Evolutionary conservation across 345 rosid genomes (phyloP), one percentile per base, ranked within the genome.

Genomic region (Eucalyptus cloeziana): DNA sequence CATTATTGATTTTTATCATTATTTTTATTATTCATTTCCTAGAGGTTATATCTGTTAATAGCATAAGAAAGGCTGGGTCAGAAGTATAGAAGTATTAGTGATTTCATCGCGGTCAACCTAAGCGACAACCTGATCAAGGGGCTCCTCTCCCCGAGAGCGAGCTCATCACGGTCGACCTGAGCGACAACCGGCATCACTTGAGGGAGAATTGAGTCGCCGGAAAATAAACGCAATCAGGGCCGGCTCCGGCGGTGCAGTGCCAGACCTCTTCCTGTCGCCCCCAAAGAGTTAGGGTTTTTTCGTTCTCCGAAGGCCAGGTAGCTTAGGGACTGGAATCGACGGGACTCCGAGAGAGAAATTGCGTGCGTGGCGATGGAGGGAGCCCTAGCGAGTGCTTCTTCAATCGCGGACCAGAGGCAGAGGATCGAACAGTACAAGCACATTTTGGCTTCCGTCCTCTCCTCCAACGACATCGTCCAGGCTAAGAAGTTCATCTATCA

Each of bases 371-470:
- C 87, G 80, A 98, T 97, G 99, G 97, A 97, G 86, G 93, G 94
- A 89, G 97, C 97, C 51, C 94, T 97, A 86, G 94, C 93, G 43
- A 93, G 89, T 91, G 99, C 99, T 64, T 92, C 99, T 31, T 92
- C 95, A 76, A 94, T 98, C 90, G 79, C 92, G 6, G 99, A 98
- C 92, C 99, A 97, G 95, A 96, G 99, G 93, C 98, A 95, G 92
- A 98, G 96, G 95, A 98, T 98, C 93, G 99, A 98, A 91, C 99
- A 97, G 94, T 98, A 98, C 94, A 96, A 98, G 93, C 95, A 93
- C 91, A 97, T 98, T 89, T 95, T 98, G 81, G 92, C 98, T 67
- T 91, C 98, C 81, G 98, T 98, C 45, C 91, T 97, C 88, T 94
- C 99, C 22, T 97, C 98, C 24, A 96, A 94, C 92, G 96, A 98